Evolutionary conservation across 2,329 filamentous ascomycete genomes (phyloP), one percentile per base, ranked within the genome.

Genomic region (Aspergillus clavatus): DNA sequence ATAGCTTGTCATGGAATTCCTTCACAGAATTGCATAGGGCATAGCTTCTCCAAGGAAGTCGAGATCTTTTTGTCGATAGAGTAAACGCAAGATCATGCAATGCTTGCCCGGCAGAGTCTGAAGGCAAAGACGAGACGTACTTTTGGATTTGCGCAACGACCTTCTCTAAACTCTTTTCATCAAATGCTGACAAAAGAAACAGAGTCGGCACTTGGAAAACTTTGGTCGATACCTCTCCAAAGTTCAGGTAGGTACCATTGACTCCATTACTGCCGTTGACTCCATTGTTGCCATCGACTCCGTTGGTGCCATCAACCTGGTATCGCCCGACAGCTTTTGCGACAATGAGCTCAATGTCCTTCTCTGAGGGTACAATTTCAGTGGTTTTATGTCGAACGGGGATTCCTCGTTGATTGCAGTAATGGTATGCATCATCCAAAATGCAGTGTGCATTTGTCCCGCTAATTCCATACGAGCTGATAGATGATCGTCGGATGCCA

Each of bases 391-490:
- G 33, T 2, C 42, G 48, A 8, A 26, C 27, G 24, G 3, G 16
- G 11, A 36, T 19, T 10, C 7, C 10, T 8, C 27, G 21, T 16
- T 3, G 19, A 37, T 12, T 38, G 33, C 42, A 7, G 26, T 16
- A 31, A 5, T 12, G 19, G 3, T 24, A 29, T 5, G 47, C 26
- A 4, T 49, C 46, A 26, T 57, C 53, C 4, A 57, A 16, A 24
- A 57, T 47, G 1, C 45, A 47, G 11, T 57, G 54, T 7, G 53
- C 53, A n/a, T 57, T 56, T 7, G 44, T 46, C 5, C 55, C 55
- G n/a, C 55, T 53, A 38, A 48, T 49, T 1, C 55, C 55, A 23
- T 55, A 57, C 7, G 39, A 48, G 36, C 56, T 57, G 7, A 57
- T 40, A 22, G 52, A 50, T 1, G 48, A 36, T 22, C 54, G 38